Conservation (phyloP, 495 filamentous ascomycete genomes). For the Articulospora tetracladia region DNA sequence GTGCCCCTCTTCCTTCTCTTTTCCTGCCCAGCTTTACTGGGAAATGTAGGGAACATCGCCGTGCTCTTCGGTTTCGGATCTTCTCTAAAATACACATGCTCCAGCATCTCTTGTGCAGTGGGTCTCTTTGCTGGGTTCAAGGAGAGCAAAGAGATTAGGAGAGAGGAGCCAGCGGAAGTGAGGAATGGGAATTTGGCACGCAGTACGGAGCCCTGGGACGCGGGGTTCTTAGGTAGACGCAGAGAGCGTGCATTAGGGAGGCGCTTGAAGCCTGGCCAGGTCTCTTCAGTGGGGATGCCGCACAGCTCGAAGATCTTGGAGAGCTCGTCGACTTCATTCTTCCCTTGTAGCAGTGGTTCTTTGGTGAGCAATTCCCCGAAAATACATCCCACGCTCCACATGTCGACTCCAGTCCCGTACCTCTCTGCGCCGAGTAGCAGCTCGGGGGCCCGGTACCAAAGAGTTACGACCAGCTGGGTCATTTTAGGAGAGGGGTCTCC, state of each 20-base stretch:
- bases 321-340: constrained; percentile 87
- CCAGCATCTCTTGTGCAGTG: constrained; percentile 62
- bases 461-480: constrained; percentile 91
- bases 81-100: constrained; percentile 85
- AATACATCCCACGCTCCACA: constrained; percentile 96
- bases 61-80: constrained; percentile 80
- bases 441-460: constrained; percentile 95
- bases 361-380: constrained; percentile 88
- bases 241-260: constrained; percentile 86
- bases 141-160: constrained; percentile 66
- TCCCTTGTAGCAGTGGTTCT: constrained; percentile 82
- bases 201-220: constrained; percentile 41
- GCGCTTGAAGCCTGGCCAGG: constrained; percentile 83
- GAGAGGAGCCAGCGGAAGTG: constrained; percentile 65
- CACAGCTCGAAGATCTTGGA: constrained; percentile 79
- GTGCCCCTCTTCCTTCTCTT: constrained; percentile 67
- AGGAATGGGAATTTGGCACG: constrained; percentile 78
- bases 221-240: constrained; percentile 58
- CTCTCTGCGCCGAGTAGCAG: constrained; percentile 76
- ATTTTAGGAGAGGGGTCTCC: constrained; percentile 79
- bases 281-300: constrained; percentile 81
- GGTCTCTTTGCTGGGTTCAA: constrained; percentile 73
- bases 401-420: constrained; percentile 78
- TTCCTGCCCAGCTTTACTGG: constrained; percentile 92
- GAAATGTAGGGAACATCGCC: constrained; percentile 89